Base-by-base conservation (phyloP, 345 rosid species). In the Citrus unshiu region DNA sequence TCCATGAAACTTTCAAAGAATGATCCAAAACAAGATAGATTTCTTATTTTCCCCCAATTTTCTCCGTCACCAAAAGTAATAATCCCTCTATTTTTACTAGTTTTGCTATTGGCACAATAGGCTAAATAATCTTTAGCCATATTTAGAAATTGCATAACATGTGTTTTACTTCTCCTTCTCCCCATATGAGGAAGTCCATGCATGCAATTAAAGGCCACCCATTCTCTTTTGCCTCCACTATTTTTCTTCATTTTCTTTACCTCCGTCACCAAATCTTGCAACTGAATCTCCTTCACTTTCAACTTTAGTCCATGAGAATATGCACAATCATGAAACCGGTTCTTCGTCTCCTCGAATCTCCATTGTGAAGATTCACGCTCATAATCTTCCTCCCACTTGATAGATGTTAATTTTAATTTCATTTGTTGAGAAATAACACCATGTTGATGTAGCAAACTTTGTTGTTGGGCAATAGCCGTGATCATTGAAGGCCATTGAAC, bases 401-500 rank as follows among this genome's bases (percentile, higher is more conserved):
- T 49, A 25, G 87, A 74, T 21, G 86, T 89, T 60, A 88, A 49
- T 78, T 63, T 63, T 14, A 63, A 63, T 21, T 37, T 63, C 9
- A 63, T 16, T 30, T 30, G 39, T 30, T 63, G 68, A 1, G 39
- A 63, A 63, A 18, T 30, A 4, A 63, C 3, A 63, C 68, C 68
- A 30, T 62, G 66, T 27, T 25, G 65, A 25, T 0, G 32, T 29
- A 62, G 35, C 30, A 62, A 62, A 62, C 34, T 64, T 65, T 32
- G 68, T 65, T 65, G 76, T 72, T 56, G 24, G 39, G 85, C 84
- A 25, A 84, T 8, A 29, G 84, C 83, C 77, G 85, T 91, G 2
- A 91, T 76, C 80, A 88, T 22, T 0, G 85, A 69, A 65, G 89
- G 84, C 92, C 91, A 88, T n/a, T 89, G 92, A 68, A 88, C 29